Percentiles rank a stretch among this genome's conserved stretches.
phyloP scores from a whole-genome alignment of 2,329 filamentous ascomycete genomes.

The Apiospora kogelbergensis region DNA sequence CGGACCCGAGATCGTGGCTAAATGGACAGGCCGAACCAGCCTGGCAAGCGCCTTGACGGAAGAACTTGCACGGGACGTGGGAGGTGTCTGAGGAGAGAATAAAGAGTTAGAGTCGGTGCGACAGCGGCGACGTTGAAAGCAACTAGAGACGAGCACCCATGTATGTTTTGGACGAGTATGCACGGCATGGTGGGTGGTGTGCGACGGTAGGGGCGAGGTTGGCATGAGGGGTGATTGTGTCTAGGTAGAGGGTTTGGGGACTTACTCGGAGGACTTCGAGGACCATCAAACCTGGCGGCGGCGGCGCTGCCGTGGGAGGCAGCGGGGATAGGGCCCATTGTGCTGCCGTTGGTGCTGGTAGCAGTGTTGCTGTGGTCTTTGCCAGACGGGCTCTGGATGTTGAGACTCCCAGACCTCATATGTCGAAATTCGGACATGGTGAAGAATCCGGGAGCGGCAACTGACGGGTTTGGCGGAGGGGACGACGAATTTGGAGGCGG shows the following conservation, averaged over 20 bases:
- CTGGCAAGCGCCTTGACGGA: slow-evolving; percentile 92
- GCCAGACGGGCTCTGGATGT: slow-evolving; percentile 33
- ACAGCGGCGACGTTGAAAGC: background rate
- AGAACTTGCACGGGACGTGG: slow-evolving; percentile 99
- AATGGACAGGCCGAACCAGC: slow-evolving; percentile 95
- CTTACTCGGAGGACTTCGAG: slow-evolving; percentile 63
- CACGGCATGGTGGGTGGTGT: slow-evolving; percentile 3
- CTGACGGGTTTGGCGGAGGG: background rate
- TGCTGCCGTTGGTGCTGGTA: slow-evolving; percentile 24
- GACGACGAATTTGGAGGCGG: background rate
- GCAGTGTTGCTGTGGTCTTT: background rate
- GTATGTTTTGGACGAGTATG: background rate
- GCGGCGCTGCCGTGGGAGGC: background rate
- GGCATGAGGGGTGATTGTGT: background rate
- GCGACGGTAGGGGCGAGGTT: background rate
- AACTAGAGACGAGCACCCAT: background rate
- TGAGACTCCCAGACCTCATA: slow-evolving; percentile 58
- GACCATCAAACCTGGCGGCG: slow-evolving; percentile 52
- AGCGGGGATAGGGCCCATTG: slow-evolving; percentile 32
- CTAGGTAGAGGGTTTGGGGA: slow-evolving; percentile 22
- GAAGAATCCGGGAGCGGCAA: slow-evolving; percentile 16
- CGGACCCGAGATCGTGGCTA: slow-evolving; percentile 84
- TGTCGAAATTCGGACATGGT: slow-evolving; percentile 56
- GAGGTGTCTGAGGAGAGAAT: slow-evolving; percentile 68
- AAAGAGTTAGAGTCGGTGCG: slow-evolving; percentile 6